Base-by-base conservation (phyloP, 345 rosid genomes). In the Draba incana region DNA sequence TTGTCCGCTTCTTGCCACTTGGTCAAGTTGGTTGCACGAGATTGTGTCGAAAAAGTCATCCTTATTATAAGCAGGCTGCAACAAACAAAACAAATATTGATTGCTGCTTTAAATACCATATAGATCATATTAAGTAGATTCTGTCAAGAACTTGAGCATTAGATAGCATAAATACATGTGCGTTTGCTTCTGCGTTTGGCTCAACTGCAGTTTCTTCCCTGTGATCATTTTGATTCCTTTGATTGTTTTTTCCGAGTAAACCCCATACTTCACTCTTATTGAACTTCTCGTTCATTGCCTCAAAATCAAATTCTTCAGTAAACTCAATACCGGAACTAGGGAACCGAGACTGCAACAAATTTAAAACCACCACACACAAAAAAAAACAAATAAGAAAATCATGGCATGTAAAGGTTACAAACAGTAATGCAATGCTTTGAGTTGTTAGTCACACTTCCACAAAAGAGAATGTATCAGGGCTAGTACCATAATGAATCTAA, bases 41-140 rank as follows among this genome's bases (percentile, higher is more conserved):
- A 92, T 81, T 6, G 92, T 77, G 77, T 92, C 97, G 70, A 90
- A 92, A 72, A 90, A 90, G 82, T 92, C 98, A 69, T 90, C 92
- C 75, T 88, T 92, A 70, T 83, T 89, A 77, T 92, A 92, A 30
- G 89, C 81, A 72, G 87, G 79, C 98, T 92, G 85, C 70, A 73
- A 44, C 66, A 74, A 35, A 64, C 38, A 69, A 54, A 42, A 57
- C 4, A 15, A 38, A 20, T 53, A 62, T 58, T 59, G 8, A 15
- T 20, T 25, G 15, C 51, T 72, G 38, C 59, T 57, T 45, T 4
- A 12, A 23, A 37, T 16, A 24, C 46, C 69, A 14, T 25, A 50
- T 31, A 43, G 23, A 45, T 20, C 56, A 25, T 25, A 27, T 41
- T 59, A 28, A 38, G 14, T 48, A 12, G 14, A 54, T 35, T 8